Evolutionary conservation across 1,284 basidiomycete genomes (phyloP).

Genomic region (Sporisorium sorghi): DNA sequence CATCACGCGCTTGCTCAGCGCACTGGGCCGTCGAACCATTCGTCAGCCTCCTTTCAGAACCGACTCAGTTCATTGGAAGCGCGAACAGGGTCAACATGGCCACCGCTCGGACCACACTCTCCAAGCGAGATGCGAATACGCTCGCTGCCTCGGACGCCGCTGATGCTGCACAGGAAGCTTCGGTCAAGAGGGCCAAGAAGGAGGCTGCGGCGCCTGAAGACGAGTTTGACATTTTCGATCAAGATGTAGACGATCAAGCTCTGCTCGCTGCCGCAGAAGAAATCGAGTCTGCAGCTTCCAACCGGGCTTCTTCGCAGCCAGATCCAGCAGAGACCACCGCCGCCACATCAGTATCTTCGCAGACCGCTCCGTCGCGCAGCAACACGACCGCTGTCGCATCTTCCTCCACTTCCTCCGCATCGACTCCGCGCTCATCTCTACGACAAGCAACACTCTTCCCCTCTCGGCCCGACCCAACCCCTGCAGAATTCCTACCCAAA

Average conservation of each 20-base stretch:
- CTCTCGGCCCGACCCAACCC: not conserved
- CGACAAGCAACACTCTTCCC: slow-evolving; percentile 31
- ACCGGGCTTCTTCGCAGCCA: slow-evolving; percentile 15
- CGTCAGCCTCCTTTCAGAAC: not conserved
- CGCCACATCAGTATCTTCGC: slow-evolving; percentile 1
- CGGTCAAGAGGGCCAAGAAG: slow-evolving; percentile 16
- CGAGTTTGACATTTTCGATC: slow-evolving; percentile 51
- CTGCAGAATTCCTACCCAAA: slow-evolving; percentile 9
- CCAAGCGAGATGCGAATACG: slow-evolving; percentile 41
- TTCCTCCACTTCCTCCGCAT: not conserved
- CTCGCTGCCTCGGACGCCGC: slow-evolving; percentile 5
- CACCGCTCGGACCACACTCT: slow-evolving; percentile 12
- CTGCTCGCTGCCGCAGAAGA: slow-evolving; percentile 54
- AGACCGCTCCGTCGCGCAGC: not conserved
- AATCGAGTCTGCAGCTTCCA: slow-evolving; percentile 38
- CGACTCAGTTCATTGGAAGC: not conserved
- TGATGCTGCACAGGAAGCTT: not conserved
- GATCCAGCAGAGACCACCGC: not conserved
- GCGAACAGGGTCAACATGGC: slow-evolving; percentile 13
- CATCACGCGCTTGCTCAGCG: slow-evolving; percentile 14
- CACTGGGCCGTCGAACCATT: not conserved
- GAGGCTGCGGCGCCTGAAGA: slow-evolving; percentile 13
- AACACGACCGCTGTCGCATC: not conserved
- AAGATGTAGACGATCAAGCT: slow-evolving; percentile 45
- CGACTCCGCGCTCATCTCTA: slow-evolving; percentile 8